Base-by-base conservation (phyloP, 345 rosid genomes). In the Camelina neglecta region DNA sequence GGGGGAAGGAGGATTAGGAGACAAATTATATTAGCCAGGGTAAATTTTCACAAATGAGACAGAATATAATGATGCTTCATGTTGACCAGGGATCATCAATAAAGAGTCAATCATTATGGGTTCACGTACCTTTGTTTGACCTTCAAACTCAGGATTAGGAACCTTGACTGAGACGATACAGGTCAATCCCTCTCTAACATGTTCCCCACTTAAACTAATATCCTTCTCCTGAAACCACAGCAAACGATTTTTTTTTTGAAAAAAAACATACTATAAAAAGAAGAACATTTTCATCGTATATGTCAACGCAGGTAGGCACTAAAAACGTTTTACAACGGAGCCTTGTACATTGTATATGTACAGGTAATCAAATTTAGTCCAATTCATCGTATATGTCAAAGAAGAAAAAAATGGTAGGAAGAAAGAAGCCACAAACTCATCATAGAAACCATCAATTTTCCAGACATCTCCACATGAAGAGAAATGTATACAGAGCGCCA, bases 101-200 rank as follows among this genome's bases (percentile, higher is more conserved):
- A 63, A 64, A 39, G 62, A 78, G 44, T 67, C 51, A 11, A 70
- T 18, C 38, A 55, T 36, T 62, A 73, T 24, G 59, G 33, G 44
- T 38, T 63, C 39, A 48, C 47, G 53, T 87, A 93, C 99, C 96
- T 96, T 93, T 29, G 99, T 96, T 82, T 96, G 99, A 69, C 99
- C 99, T 88, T 96, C 98, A 83, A 96, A 96, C 82, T 96, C 99
- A 13, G 99, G 99, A 81, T 89, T 93, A 44, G 97, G 86, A 86
- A 96, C 91, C 85, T 91, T 93, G 72, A 96, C 97, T n/a, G 99
- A 93, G 71, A 96, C 79, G 69, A 96, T 83, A 81, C 98, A 91
- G 38, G 99, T 91, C 84, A 96, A 73, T 60, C 99, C 99, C 75
- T 96, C 99, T 85, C 98, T 83, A 15, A 96, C 98, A 80, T 96